Base-by-base conservation (phyloP, 108 stramenopile genomes). In the Epipyxis sp. region DNA sequence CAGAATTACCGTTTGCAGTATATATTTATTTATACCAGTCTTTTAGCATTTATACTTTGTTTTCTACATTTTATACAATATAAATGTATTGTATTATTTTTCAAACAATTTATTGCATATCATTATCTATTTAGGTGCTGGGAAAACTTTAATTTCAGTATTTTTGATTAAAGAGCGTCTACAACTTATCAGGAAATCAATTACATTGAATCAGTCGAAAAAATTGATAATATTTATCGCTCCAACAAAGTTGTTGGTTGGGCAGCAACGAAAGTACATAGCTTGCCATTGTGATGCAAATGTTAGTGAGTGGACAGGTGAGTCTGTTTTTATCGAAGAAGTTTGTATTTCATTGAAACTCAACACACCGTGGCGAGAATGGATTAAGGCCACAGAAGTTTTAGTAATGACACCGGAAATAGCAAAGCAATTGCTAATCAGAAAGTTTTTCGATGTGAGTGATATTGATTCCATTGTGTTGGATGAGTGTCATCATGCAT, bases 401-500 rank as follows among this genome's bases (percentile, higher is more conserved):
- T 13, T 50, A 13, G 46, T 50, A 20, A 50, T 50, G 46, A 50
- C 46, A 50, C 46, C 46, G 46, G 13, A 50, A 50, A 50, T 50
- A 6, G 13, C 20, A 6, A 50, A 50, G 13, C 20, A 50, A 13
- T 50, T 50, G 20, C 46, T 50, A 50, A 6, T 13, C 6, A 50
- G 20, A 20, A 50, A 50, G 46, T 20, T 50, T 13, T 67, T 67
- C 20, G 42, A 67, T 67, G 37, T 20, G 13, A 13, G 13, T 20
- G 6, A 13, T 6, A 6, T 67, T 6, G 65, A 43, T 20, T 13
- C 37, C 20, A 13, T 50, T 6, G 46, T 43, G 13, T 6, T 42
- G 13, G 65, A 67, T 20, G 65, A 67, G 20, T 67, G 65, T 43
- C 65, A 67, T 43, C 65, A 67, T 43, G 65, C 65, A 42, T 42